These are phyloP conservation scores for Podila horticola DNA, from an alignment of 192 early-diverging fungal species.

Conservation along the genomic window DNA sequence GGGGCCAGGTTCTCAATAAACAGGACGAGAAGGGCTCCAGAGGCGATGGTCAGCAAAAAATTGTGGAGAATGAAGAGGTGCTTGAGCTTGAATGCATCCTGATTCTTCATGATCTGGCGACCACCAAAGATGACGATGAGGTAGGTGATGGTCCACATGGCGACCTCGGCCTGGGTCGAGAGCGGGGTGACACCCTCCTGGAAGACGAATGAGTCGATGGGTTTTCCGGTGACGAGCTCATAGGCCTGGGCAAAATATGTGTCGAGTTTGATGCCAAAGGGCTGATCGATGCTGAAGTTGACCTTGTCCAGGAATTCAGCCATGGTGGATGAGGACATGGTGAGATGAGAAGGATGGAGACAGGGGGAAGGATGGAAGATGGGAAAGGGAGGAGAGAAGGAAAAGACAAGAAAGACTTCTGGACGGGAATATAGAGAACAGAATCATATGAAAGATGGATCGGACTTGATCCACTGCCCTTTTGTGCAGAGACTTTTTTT, in stretches of 20 bases:
- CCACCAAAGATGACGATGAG: slow-evolving; percentile 83
- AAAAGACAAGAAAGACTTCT: slow-evolving; percentile 12
- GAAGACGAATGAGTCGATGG: slow-evolving; percentile 54
- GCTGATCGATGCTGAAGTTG: slow-evolving; percentile 50
- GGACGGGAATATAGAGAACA: background rate
- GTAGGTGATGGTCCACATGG: slow-evolving; percentile 64
- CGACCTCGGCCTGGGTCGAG: slow-evolving; percentile 50
- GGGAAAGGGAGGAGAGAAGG: background rate
- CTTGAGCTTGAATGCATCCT: slow-evolving; percentile 77
- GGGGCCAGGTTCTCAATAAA: slow-evolving; percentile 83
- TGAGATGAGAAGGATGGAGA: background rate
- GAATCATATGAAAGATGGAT: slow-evolving; percentile 1
- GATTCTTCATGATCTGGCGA: slow-evolving; percentile 73
- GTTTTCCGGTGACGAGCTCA: slow-evolving; percentile 39
- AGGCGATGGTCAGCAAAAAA: slow-evolving; percentile 75
- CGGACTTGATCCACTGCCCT: too few species aligned
- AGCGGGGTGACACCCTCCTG: slow-evolving; percentile 53
- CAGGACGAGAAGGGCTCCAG: slow-evolving; percentile 72
- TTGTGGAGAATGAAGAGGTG: slow-evolving; percentile 85
- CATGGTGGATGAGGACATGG: slow-evolving; percentile 3
- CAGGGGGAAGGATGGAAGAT: background rate
- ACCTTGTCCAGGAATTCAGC: slow-evolving; percentile 22
- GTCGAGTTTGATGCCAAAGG: slow-evolving; percentile 62
- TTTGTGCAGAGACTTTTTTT: background rate
- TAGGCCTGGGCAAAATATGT: slow-evolving; percentile 57